Evolutionary conservation across 2,329 filamentous ascomycete species (phyloP), one percentile per base, ranked within the genome.

Genomic region (Xylariaceae sp.): DNA sequence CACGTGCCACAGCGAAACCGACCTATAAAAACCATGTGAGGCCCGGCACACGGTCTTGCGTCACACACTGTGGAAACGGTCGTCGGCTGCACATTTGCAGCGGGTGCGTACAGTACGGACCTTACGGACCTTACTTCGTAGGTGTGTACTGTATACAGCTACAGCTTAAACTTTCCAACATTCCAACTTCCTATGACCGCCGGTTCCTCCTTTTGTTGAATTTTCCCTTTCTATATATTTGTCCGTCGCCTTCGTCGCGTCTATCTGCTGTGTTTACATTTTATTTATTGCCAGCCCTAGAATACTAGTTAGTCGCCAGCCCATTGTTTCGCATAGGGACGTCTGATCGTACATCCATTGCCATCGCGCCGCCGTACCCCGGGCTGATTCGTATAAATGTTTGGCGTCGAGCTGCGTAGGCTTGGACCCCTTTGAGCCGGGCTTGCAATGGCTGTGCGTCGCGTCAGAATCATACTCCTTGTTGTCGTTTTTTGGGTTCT

Each of bases 401-500:
- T 29, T n/a, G 43, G 30, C 32, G 16, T 37, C 18, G 40, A 26
- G 48, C 32, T 52, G 22, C 29, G 22, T 37, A 39, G 39, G 46
- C 51, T 45, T 36, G 46, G 49, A 39, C 26, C 42, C 15, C 40
- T n/a, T n/a, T 41, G 10, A 40, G 51, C 44, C 16, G 50, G 37
- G 22, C 49, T 46, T 53, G 55, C 42, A 49, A 69, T 69, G 67
- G 65, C 59, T 19, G 39, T 68, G 39, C 67, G 67, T 57, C 66
- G 66, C 45, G 55, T 65, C 32, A 60, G 67, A 40, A 45, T 68
- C 19, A 40, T 70, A 36, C 57, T 70, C 40, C 63, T 61, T 29
- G 63, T 67, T 15, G 45, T 68, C 15, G 51, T 58, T 29, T 56
- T 68, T 19, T 70, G 67, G 67, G 54, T 61, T 10, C 54, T 70